Base-by-base conservation (phyloP, 108 stramenopile species). In the Pseudonitzschia multiseries region DNA sequence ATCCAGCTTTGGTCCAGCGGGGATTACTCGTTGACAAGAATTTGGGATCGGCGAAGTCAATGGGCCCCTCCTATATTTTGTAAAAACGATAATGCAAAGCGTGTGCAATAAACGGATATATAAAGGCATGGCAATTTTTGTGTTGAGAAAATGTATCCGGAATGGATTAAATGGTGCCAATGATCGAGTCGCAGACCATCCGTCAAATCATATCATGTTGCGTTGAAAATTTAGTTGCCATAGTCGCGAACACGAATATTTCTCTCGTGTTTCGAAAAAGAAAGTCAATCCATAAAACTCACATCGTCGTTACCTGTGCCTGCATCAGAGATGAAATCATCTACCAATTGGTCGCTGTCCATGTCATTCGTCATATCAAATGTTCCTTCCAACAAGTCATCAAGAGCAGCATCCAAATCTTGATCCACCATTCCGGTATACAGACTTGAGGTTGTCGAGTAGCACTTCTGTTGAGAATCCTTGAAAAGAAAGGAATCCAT, bases 21-120 rank as follows among this genome's bases (percentile, higher is more conserved):
- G 95, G 95, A 77, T 96, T 92, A 70, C 82, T 83, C 18, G 87
- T 93, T 40, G 87, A 86, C 1, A 93, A 69, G 66, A 87, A 90
- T 65, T 87, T 89, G 13, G 83, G 88, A 81, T 93, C 81, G 22
- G 67, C 68, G 65, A 71, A 90, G 70, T 92, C 86, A 4, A 62
- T 18, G 6, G 76, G 57, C 9, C 71, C 71, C 5, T 53, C 46
- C 75, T 76, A 46, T 43, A 64, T 65, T 56, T 14, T 48, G 14
- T 9, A 24, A 64, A 6, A 4, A 40, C 13, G 2, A 65, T 8
- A 1, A 43, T 1, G 36, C 2, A 10, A 65, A 65, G 17, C 12
- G 43, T 13, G 43, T 2, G 62, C 20, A 22, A 4, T 4, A 29
- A 41, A 48, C 18, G 17, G 13, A 48, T 2, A 48, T 2, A 48